Conservation (phyloP, 2,329 filamentous ascomycete species). For the Fusarium sacchari region DNA sequence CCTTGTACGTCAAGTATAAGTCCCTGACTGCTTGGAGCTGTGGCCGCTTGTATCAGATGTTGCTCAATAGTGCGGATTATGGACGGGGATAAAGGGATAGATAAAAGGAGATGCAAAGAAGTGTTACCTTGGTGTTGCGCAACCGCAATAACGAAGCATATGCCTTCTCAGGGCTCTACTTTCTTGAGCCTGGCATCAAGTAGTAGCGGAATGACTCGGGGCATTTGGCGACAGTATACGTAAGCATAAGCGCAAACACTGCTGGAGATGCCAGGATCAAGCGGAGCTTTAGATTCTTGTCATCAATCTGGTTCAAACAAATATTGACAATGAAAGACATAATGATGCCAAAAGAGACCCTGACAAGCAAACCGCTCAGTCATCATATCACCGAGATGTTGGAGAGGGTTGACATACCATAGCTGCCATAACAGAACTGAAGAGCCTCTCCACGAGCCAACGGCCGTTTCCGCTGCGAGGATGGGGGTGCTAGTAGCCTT, state of each 20-base stretch:
- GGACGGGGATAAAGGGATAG: not conserved
- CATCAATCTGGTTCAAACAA: not conserved
- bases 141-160: not conserved
- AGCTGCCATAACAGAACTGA: not conserved
- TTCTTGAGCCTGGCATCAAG: not conserved
- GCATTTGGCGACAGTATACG: not conserved
- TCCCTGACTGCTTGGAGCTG: not conserved
- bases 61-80: not conserved
- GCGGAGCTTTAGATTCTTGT: not conserved
- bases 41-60: not conserved
- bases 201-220: not conserved
- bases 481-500: not conserved
- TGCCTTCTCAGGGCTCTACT: not conserved
- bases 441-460: not conserved
- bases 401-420: not conserved
- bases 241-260: not conserved
- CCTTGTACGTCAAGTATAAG: not conserved
- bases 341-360: not conserved
- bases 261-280: not conserved
- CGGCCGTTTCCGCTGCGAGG: not conserved
- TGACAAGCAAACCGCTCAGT: not conserved
- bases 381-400: not conserved
- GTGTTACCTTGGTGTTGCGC: not conserved
- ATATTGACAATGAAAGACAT: not conserved
- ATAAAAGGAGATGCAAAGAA: rapidly evolving